Percentiles rank a stretch among this genome's conserved stretches.
Conservation (phyloP, 805 yeast genomes). For the Candida quercuum region DNA sequence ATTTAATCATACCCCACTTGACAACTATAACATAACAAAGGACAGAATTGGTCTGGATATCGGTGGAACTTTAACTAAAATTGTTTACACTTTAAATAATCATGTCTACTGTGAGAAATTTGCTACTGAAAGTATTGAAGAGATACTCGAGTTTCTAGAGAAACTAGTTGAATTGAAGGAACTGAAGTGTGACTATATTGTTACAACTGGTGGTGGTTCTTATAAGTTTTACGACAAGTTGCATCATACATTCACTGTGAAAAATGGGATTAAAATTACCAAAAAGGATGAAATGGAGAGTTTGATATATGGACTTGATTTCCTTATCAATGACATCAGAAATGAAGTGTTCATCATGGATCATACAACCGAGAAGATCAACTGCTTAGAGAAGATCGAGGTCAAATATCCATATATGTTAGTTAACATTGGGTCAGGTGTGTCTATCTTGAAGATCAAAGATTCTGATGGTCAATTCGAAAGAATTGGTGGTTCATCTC, state of each 20-base stretch:
- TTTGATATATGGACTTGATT: slow-evolving; percentile 77
- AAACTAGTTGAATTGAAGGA: neutral
- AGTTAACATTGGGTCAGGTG: slow-evolving; percentile 96
- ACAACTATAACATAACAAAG: neutral
- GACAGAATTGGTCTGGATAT: slow-evolving; percentile 2
- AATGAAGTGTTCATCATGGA: slow-evolving; percentile 80
- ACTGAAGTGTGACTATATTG: slow-evolving; percentile 27
- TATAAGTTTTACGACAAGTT: slow-evolving; percentile 68
- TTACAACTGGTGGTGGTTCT: slow-evolving; percentile 95
- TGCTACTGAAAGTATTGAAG: slow-evolving; percentile 1
- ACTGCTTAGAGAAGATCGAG: slow-evolving; percentile 6
- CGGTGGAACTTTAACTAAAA: slow-evolving; percentile 2
- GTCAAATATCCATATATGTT: slow-evolving; percentile 73
- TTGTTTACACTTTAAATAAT: slow-evolving; percentile 1
- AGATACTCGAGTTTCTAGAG: neutral
- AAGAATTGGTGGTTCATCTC: slow-evolving; percentile 91
- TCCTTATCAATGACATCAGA: slow-evolving; percentile 78
- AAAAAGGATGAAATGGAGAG: slow-evolving; percentile 87
- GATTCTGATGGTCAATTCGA: slow-evolving; percentile 65
- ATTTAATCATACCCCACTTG: too few relatives aligned
- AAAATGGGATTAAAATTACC: neutral
- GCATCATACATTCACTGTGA: slow-evolving; percentile 13
- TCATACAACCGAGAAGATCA: slow-evolving; percentile 3
- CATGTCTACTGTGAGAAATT: slow-evolving; percentile 1
- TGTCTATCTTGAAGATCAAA: slow-evolving; percentile 88